Conservation (phyloP, 2,329 filamentous ascomycete species). For the Cytospora mali region DNA sequence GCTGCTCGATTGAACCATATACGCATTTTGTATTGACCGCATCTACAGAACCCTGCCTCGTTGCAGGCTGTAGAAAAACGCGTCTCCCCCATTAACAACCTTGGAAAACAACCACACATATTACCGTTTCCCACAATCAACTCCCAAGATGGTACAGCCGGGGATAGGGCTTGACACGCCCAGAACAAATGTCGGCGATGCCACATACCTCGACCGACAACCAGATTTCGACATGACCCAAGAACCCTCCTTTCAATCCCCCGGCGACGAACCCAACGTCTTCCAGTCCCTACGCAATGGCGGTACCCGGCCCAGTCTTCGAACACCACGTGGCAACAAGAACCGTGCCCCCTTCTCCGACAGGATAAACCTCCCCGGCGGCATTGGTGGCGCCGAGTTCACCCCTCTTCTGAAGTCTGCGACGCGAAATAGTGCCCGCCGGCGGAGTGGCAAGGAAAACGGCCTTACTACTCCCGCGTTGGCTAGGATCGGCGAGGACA, state of each 20-base stretch:
- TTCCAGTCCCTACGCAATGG: conserved; percentile 74
- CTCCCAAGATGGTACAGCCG: conserved; percentile 61
- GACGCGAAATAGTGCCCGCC: conserved; percentile 71
- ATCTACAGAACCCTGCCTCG: conserved; percentile 4
- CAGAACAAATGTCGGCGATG: conserved; percentile 80
- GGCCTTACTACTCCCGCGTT: conserved; percentile 68
- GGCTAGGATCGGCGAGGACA: conserved; percentile 67
- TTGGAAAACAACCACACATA: background rate
- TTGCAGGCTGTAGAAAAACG: conserved; percentile 19
- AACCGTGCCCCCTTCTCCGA: conserved; percentile 69
- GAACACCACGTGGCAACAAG: conserved; percentile 68
- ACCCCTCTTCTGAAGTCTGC: conserved; percentile 87
- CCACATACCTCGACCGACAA: conserved; percentile 73
- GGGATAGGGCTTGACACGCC: conserved; percentile 79
- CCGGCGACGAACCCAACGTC: conserved; percentile 74
- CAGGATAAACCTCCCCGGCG: conserved; percentile 69
- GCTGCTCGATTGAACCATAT: conserved; percentile 19
- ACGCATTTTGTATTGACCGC: conserved; percentile 20
- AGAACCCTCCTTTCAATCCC: conserved; percentile 84
- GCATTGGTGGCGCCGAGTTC: conserved; percentile 76
- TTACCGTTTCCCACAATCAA: conserved; percentile 27
- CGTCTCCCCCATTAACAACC: conserved; percentile 16
- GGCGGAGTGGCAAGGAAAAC: conserved; percentile 63
- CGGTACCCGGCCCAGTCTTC: conserved; percentile 56
- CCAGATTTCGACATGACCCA: conserved; percentile 82